Percentiles rank a stretch among this genome's conserved stretches.
Evolutionary conservation across 805 yeast genomes (phyloP).

Genomic region (Ogataea thermomethanolica): DNA sequence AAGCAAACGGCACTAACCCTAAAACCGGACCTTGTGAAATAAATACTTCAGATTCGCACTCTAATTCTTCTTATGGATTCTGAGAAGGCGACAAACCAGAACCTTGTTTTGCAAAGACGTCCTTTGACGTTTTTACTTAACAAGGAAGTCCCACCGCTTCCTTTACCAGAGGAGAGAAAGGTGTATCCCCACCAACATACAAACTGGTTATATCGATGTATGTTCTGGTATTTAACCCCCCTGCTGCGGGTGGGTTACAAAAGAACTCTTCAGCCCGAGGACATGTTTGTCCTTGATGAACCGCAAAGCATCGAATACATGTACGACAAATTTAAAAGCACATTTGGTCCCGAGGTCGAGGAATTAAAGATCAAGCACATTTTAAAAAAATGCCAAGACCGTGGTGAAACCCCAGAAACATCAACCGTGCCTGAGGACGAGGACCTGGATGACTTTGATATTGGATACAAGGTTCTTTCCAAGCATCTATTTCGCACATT

Average conservation of each 20-base stretch:
- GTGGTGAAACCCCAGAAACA: slow-evolving; percentile 22
- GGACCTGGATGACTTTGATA: slow-evolving; percentile 26
- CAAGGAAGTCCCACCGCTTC: slow-evolving; percentile 48
- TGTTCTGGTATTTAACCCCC: slow-evolving; percentile 70
- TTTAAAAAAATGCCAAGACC: slow-evolving; percentile 27
- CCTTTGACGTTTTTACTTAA: slow-evolving; percentile 48
- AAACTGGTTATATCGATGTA: slow-evolving; percentile 41
- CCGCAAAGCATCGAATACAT: slow-evolving; percentile 41
- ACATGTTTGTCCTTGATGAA: slow-evolving; percentile 48
- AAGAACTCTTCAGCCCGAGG: slow-evolving; percentile 64
- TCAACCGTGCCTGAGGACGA: slow-evolving; percentile 15
- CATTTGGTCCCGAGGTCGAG: slow-evolving; percentile 33
- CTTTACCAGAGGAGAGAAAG: slow-evolving; percentile 47
- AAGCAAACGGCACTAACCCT: slow-evolving; percentile 2
- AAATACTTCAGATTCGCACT: background rate
- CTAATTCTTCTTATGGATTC: background rate
- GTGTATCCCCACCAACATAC: slow-evolving; percentile 45
- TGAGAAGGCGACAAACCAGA: slow-evolving; percentile 5
- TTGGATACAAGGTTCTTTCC: slow-evolving; percentile 25
- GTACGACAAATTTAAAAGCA: slow-evolving; percentile 34
- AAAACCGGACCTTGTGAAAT: background rate
- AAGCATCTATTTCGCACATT: slow-evolving; percentile 48
- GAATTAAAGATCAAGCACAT: slow-evolving; percentile 30
- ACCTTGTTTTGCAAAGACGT: slow-evolving; percentile 38
- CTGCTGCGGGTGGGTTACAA: slow-evolving; percentile 64